phyloP scores from a whole-genome alignment of 306 rosid species.

The Fragaria vesca region DNA sequence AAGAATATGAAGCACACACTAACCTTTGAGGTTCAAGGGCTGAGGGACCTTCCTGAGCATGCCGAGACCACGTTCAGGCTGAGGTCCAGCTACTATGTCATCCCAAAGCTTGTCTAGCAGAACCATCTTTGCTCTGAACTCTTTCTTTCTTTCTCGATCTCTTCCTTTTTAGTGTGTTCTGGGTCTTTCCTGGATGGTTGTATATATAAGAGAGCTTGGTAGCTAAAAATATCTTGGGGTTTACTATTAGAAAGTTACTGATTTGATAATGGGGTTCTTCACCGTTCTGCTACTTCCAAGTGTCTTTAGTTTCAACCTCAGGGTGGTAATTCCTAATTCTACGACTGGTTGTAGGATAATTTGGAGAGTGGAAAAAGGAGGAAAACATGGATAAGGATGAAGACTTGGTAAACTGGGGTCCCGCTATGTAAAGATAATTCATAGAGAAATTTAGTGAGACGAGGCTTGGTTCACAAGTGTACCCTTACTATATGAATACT shows the following conservation, averaged over 20 bases:
- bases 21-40: slow-evolving; percentile 46
- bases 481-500: neutral
- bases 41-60: slow-evolving; percentile 54
- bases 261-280: neutral
- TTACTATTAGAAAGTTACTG: neutral
- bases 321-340: neutral
- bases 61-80: slow-evolving; percentile 83
- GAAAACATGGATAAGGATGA: slow-evolving; percentile 49
- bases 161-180: neutral
- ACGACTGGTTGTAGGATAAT: slow-evolving; percentile 14
- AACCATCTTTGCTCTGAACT: slow-evolving; percentile 36
- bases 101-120: slow-evolving; percentile 93
- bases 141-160: neutral
- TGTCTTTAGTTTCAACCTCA: neutral
- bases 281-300: slow-evolving; percentile 27
- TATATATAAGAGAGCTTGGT: slow-evolving; percentile 23
- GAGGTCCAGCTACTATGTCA: slow-evolving; percentile 78
- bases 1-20: neutral
- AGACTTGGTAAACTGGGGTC: slow-evolving; percentile 39
- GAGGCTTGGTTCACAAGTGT: slow-evolving; percentile 27
- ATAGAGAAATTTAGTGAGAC: too few species aligned
- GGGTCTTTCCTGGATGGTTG: too few species aligned
- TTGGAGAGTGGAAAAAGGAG: slow-evolving; percentile 6
- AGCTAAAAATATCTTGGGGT: slow-evolving; percentile 35
- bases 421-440: neutral